Evolutionary conservation across 352 stramenopile species (phyloP), one percentile per base, ranked within the genome.

Genomic region (Phytophthora pisi): DNA sequence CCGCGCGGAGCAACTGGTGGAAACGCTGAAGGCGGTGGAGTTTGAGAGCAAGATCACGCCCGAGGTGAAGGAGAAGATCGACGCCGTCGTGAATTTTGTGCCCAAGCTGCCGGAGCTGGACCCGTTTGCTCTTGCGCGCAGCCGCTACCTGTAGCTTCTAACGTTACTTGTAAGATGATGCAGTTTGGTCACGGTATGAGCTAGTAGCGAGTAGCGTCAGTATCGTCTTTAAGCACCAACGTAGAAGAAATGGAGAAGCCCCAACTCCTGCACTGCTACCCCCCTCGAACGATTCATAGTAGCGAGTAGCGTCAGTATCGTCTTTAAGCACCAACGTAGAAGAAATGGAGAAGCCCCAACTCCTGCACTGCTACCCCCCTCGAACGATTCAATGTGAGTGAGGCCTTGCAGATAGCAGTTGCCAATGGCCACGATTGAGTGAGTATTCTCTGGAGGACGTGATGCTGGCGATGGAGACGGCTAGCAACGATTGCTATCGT

Each of bases 61-160:
- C 15, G 42, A 26, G 42, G 42, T 49, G 16, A 49, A 49, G 42
- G 42, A 49, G 42, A 49, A 49, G 42, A 49, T 49, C 6, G 42
- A 26, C n/a, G 42, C 42, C 15, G n/a, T 49, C n/a, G 42, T 49
- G 15, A 7, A 49, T 9, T 24, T 49, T 49, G 16, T 26, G 13
- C 42, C 42, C 5, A 26, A 49, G 16, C 42, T 49, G 4, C 42
- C 42, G 42, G 42, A 49, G n/a, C 42, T 49, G 42, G 16, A 49
- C 9, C 4, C 15, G 9, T 34, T 52, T 10, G 20, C 46, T 30
- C 23, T 53, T 53, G 2, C 13, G 47, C 23, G 18, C 23, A 31
- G 10, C 23, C 47, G 20, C 23, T 31, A 18, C 20, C 20, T 51
- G 20, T 51, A 52, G 24, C 20, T 20, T 20, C 20, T 20, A 20